Conservation (phyloP, 345 rosid genomes). For the Citrus cavaleriei region DNA sequence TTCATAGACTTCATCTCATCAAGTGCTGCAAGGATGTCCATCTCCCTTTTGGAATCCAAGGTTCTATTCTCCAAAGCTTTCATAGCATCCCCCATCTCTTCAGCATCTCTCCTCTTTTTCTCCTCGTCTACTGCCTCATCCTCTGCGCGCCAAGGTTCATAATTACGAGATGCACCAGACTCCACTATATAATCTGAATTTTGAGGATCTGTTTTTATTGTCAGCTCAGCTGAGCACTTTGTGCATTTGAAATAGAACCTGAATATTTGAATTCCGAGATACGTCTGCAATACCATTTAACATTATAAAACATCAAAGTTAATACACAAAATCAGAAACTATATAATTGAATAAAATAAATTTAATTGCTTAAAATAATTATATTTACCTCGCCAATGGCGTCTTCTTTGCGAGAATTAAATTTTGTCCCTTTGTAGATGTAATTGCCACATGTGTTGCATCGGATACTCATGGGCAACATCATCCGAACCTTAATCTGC, state of each 20-base stretch:
- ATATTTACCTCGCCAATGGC: conserved; percentile 72
- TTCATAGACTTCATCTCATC: conserved; percentile 94
- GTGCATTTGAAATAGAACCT: conserved; percentile 97
- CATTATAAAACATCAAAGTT: not conserved
- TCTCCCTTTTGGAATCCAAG: conserved; percentile 86
- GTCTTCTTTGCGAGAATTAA: conserved; percentile 91
- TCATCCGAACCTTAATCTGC: conserved; percentile 93
- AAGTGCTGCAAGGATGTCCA: conserved; percentile 92
- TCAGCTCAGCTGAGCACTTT: conserved; percentile 83
- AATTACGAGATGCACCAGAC: conserved; percentile 81
- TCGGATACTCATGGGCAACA: conserved; percentile 98
- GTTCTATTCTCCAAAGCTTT: conserved; percentile 88
- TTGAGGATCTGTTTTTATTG: conserved; percentile 92
- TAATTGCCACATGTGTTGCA: conserved; percentile 87
- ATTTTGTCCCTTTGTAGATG: conserved; percentile 90
- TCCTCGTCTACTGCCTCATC: conserved; percentile 58
- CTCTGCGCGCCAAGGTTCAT: conserved; percentile 94
- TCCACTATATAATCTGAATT: conserved; percentile 91
- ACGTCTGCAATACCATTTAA: conserved; percentile 47
- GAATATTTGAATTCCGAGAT: conserved; percentile 83
- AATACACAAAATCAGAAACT: not conserved
- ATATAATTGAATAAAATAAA: no score
- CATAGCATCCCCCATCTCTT: conserved; percentile 98
- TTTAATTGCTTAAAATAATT: not conserved
- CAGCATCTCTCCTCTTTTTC: conserved; percentile 61